Base-by-base conservation (phyloP, 192 early-diverging fungal species). In the Coemansia sp. region DNA sequence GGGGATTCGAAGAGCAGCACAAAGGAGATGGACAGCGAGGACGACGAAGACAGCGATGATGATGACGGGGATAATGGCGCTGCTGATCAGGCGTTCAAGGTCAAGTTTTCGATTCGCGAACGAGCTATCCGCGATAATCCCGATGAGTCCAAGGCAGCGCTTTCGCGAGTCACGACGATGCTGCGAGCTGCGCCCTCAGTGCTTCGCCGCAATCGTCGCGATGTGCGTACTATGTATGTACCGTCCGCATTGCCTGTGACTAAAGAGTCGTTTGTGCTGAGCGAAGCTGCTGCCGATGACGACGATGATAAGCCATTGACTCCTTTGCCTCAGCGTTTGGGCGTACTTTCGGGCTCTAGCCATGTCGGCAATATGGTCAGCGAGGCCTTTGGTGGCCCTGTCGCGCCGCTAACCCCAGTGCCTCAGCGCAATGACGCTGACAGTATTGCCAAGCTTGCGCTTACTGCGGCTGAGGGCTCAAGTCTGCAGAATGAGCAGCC, bases 31-130 rank as follows among this genome's bases (percentile, higher is more conserved):
- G 21, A 42, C 71, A 68, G 31, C 32, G 42, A 50, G 10, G 64
- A 38, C 29, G 57, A 50, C 7, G 48, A 48, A 36, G 5, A 4
- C 34, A 36, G 34, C 7, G 31, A 31, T 19, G 64, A 62, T 31
- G 62, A 63, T 34, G 62, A 59, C 0, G 69, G 41, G 1, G 70
- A 73, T n/a, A 45, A 62, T 10, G 44, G 36, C 5, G 41, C 19
- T 25, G 59, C 23, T 0, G 75, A 77, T 7, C 68, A 74, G 44
- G 25, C 72, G 34, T 82, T 82, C 64, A 65, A 69, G 9, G 80
- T 82, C 12, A 82, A 77, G 62, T 82, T 82, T 62, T 82, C 80
- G 19, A 82, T 82, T 63, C 72, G 80, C 42, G 72, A 77, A 8
- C 63, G 64, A 11, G 75, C 80, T 3, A 82, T 82, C 69, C 59